These are phyloP conservation scores for Mortierella sp. DNA, from an alignment of 371 early-diverging fungal genomes.

Conservation along the genomic window DNA sequence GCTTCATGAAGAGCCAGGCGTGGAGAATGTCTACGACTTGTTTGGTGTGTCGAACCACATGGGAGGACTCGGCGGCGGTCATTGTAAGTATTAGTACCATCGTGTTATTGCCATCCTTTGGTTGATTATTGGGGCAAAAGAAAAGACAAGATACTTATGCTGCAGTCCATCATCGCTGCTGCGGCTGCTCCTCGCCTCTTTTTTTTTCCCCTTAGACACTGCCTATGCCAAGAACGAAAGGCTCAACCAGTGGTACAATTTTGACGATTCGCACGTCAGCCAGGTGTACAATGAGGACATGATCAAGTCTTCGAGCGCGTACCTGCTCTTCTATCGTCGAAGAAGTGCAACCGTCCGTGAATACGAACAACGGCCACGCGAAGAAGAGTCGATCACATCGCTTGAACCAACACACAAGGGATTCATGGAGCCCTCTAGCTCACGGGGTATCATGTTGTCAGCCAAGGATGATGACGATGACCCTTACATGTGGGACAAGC, in stretches of 20 bases:
- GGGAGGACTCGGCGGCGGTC: slow-evolving; percentile 94
- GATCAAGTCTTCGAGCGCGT: slow-evolving; percentile 81
- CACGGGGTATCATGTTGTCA: slow-evolving; percentile 12
- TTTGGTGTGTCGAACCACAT: slow-evolving; percentile 92
- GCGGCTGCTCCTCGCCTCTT: neutral
- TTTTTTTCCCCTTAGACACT: slow-evolving; percentile 71
- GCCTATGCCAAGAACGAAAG: slow-evolving; percentile 86
- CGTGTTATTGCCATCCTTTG: neutral
- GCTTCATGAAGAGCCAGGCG: slow-evolving; percentile 40
- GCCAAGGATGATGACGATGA: slow-evolving; percentile 14
- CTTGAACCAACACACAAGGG: neutral
- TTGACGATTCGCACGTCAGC: slow-evolving; percentile 87
- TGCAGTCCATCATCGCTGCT: too few species aligned
- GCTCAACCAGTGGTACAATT: slow-evolving; percentile 84
- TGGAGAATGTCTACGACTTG: slow-evolving; percentile 79
- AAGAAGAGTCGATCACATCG: neutral
- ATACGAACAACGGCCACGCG: slow-evolving; percentile 31
- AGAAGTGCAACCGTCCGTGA: slow-evolving; percentile 54
- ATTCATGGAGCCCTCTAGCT: slow-evolving; percentile 10
- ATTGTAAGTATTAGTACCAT: slow-evolving; percentile 81
- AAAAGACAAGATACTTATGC: too few species aligned
- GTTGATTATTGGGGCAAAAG: neutral
- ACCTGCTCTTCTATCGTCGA: slow-evolving; percentile 88
- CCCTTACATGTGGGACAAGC: slow-evolving; percentile 31
- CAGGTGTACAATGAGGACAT: slow-evolving; percentile 59